phyloP scores from a whole-genome alignment of 805 yeast species.

The Monosporozyma aerobia region DNA sequence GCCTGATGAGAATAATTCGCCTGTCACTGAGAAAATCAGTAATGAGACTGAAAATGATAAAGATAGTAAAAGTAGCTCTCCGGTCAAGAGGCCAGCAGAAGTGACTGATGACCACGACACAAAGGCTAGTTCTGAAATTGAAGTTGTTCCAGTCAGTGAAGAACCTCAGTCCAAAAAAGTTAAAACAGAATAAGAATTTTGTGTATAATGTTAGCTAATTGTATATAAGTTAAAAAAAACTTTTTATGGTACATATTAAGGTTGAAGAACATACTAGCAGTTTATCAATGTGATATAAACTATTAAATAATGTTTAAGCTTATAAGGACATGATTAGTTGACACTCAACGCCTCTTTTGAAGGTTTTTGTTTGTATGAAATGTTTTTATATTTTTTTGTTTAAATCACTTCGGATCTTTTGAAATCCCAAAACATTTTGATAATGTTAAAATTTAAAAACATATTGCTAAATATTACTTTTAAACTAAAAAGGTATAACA shows the following conservation, averaged over 20 bases:
- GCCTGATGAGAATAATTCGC: background rate
- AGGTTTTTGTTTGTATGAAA: no score
- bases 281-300: no score
- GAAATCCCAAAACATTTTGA: background rate
- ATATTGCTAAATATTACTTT: background rate
- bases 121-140: background rate
- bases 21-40: background rate
- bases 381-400: no score
- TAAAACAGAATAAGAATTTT: background rate
- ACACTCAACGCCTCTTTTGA: no score
- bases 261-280: no score
- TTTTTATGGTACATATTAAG: background rate
- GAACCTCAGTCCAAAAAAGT: background rate
- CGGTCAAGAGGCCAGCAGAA: background rate
- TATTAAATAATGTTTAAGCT: no score
- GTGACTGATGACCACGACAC: background rate
- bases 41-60: background rate
- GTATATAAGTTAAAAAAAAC: background rate
- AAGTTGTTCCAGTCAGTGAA: background rate
- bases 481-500: no score
- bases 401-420: no score
- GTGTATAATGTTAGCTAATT: background rate
- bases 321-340: no score
- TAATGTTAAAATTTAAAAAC: background rate
- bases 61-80: background rate